phyloP scores from a whole-genome alignment of 78 protist genomes.

The Cavenderia fasciculata region DNA sequence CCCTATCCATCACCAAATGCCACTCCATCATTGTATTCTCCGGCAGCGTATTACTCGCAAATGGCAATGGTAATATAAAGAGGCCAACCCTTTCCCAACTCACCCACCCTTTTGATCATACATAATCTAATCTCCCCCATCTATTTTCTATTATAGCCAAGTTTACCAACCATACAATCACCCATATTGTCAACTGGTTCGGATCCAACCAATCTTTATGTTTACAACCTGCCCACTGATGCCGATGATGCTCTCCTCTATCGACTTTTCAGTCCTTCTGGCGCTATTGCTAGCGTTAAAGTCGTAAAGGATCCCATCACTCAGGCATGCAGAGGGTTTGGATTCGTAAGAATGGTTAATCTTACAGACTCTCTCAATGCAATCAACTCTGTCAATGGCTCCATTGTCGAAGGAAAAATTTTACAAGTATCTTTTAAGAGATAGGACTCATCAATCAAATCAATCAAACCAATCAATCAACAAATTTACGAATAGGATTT shows the following conservation, averaged over 20 bases:
- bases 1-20: slow-evolving; percentile 42
- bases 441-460: too few species aligned
- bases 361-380: slow-evolving; percentile 26
- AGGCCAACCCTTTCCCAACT: neutral
- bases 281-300: slow-evolving; percentile 74
- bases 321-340: slow-evolving; percentile 45
- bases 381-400: slow-evolving; percentile 33
- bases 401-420: slow-evolving; percentile 35
- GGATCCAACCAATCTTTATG: slow-evolving; percentile 61
- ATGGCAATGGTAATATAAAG: too few species aligned
- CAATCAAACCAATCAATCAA: too few species aligned
- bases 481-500: too few species aligned
- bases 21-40: slow-evolving; percentile 8
- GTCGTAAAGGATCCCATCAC: slow-evolving; percentile 43
- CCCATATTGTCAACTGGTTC: neutral
- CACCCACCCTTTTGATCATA: too few species aligned
- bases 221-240: slow-evolving; percentile 36
- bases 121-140: too few species aligned
- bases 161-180: neutral
- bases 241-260: slow-evolving; percentile 58
- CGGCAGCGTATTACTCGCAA: slow-evolving; percentile 5
- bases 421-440: slow-evolving; percentile 45
- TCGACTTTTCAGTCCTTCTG: slow-evolving; percentile 50
- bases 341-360: slow-evolving; percentile 66
- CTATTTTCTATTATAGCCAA: too few species aligned